phyloP scores from a whole-genome alignment of 768 basidiomycete genomes.

The Xerocomellus intermedius region DNA sequence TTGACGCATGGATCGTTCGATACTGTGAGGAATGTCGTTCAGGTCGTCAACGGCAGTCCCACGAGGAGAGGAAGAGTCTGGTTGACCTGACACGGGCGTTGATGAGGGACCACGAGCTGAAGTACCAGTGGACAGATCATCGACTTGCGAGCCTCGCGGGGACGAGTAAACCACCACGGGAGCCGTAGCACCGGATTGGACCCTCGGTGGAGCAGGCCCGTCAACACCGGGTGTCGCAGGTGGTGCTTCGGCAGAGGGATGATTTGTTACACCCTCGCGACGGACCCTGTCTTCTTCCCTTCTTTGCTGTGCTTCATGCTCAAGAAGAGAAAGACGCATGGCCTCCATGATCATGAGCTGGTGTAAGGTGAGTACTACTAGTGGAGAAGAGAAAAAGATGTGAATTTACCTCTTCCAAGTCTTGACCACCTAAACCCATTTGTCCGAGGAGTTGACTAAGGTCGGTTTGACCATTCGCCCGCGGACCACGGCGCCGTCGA shows the following conservation, averaged over 20 bases:
- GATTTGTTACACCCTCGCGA: conserved; percentile 40
- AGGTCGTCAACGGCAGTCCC: conserved; percentile 26
- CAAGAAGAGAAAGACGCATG: conserved; percentile 90
- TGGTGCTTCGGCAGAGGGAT: conserved; percentile 32
- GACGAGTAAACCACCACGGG: background rate
- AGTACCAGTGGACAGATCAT: conserved; percentile 10
- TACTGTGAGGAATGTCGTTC: conserved; percentile 29
- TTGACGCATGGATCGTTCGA: conserved; percentile 21
- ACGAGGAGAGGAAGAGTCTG: conserved; percentile 29
- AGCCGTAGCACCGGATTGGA: conserved; percentile 5
- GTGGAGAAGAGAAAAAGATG: conserved; percentile 23
- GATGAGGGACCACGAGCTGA: conserved; percentile 25
- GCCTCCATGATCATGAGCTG: conserved; percentile 99
- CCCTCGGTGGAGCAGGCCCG: conserved; percentile 2
- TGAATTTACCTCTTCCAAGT: conserved; percentile 82
- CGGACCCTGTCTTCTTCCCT: conserved; percentile 71
- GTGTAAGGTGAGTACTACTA: conserved; percentile 12
- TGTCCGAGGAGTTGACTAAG: conserved; percentile 59
- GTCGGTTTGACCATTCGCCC: conserved; percentile 49
- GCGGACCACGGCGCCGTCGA: conserved; percentile 60
- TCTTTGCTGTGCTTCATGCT: conserved; percentile 91
- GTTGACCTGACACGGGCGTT: conserved; percentile 37
- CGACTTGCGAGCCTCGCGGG: conserved; percentile 10
- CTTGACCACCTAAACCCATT: conserved; percentile 79
- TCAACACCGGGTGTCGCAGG: conserved; percentile 2